Evolutionary conservation across 108 stramenopile species (phyloP), one percentile per base, ranked within the genome.

Genomic region (Heterococcus sp.): DNA sequence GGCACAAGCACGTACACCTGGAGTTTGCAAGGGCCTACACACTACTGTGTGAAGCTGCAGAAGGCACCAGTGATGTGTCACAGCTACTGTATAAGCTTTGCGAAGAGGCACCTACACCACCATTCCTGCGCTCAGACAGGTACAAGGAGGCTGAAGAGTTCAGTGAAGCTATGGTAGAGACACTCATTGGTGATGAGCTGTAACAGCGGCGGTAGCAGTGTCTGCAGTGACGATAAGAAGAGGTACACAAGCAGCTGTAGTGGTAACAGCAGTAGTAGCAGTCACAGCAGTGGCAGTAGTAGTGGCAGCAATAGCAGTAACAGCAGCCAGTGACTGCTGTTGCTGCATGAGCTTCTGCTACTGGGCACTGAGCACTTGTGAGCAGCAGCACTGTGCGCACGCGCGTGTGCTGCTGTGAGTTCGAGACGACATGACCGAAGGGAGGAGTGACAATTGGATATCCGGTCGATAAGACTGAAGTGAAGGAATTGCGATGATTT

Each of bases 11-110:
- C 35, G 66, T 84, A 1, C 75, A 67, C 36, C 37, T 38, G 69
- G 83, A 84, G 68, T 84, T 84, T 36, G 74, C 74, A 32, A 29
- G 83, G 36, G 83, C 83, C 2, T 84, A 84, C 64, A 68, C 75
- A n/a, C 35, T 84, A 71, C 64, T 80, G 5, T 58, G 46, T 21
- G 46, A 58, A 21, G 46, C 46, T 8, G 36, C 75, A 37, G 26
- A 29, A 3, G 32, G 64, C 26, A 65, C 65, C 65, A 35, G 37
- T 32, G 66, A 68, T 68, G 5, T 39, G 2, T 38, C 66, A 31
- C 31, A 14, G 26, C 75, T 76, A 0, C 75, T 76, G 26, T 38
- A 76, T 38, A 68, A 35, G 33, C 32, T 75, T 2, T 75, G 74
- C 74, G 14, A 58, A 21, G 46, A 8, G 46, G 46, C 46, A 21